Conservation (phyloP, 305 asterid species). For the Fraxinus ornus region DNA sequence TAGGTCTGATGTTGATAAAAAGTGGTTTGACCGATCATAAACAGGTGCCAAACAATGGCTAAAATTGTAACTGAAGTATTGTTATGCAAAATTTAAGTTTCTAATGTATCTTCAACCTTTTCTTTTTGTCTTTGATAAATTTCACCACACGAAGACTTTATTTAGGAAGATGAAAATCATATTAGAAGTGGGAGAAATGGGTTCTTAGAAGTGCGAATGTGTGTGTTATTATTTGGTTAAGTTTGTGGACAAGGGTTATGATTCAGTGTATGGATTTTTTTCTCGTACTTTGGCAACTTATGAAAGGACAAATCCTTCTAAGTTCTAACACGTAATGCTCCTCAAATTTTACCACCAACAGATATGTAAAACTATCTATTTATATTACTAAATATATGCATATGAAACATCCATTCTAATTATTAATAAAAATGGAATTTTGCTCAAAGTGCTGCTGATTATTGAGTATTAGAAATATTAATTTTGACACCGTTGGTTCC, state of each 20-base stretch:
- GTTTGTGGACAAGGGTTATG: not conserved
- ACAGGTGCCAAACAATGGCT: not conserved
- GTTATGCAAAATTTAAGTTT: not conserved
- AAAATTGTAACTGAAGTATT: not conserved
- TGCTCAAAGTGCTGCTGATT: not conserved
- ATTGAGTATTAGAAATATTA: not conserved
- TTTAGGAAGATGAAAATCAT: not conserved
- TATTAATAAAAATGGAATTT: not conserved
- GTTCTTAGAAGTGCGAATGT: not conserved
- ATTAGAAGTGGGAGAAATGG: not conserved
- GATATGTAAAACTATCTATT: not conserved
- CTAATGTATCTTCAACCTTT: not conserved
- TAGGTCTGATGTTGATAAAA: no score
- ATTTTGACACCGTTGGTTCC: not conserved
- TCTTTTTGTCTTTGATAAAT: not conserved
- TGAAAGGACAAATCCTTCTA: not conserved
- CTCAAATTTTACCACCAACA: not conserved
- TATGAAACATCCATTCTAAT: not conserved
- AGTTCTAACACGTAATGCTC: not conserved
- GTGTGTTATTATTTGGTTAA: no score
- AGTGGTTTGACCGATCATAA: not conserved
- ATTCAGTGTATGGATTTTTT: not conserved
- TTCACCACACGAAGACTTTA: not conserved
- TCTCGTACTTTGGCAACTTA: not conserved
- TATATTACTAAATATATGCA: not conserved